Evolutionary conservation across 176 grass and related monocot species (phyloP), one percentile per base, ranked within the genome.

Genomic region (Eleusine indica): DNA sequence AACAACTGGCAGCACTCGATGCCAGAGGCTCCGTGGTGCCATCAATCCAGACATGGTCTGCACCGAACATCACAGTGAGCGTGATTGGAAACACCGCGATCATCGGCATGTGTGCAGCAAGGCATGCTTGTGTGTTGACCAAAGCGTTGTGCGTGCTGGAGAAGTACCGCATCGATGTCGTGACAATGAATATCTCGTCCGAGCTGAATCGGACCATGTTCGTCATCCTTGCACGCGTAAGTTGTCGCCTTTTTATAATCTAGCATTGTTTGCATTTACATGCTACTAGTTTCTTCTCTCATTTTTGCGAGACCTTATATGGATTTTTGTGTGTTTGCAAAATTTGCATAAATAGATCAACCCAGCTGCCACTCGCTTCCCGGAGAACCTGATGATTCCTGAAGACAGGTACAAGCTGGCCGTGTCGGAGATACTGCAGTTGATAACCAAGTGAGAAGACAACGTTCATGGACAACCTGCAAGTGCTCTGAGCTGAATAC

Each of bases 201-300:
- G 77, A 89, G 4, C 40, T 7, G 14, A 68, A 44, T 47, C 70
- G 42, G 39, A 54, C 10, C 80, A 66, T 86, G 16, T 77, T 89
- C 73, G 42, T 57, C 83, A 87, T 96, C 74, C 94, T 89, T 56
- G 81, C 91, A 2, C 86, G 72, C 35, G 91, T 96, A 78, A 88
- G 90, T 88, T 54, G 1, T 16, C 19, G 4, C 1, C 16, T 6
- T 17, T 19, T 54, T 19, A 6, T 54, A 19, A 18, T 19, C 19
- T 54, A 3, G 49, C 29, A 19, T 25, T 19, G 3, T 9, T 14
- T 38, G 1, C 4, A 65, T 32, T 29, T 8, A 1, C 4, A 32
- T 32, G 12, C 1, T 48, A 48, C 1, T 47, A 47, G 44, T 3
- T 49, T 49, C 3, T 49, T 49, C 11, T 52, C 49, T 52, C 15